phyloP scores from a whole-genome alignment of 169 alveolate genomes.

The Plasmodium sp. region DNA sequence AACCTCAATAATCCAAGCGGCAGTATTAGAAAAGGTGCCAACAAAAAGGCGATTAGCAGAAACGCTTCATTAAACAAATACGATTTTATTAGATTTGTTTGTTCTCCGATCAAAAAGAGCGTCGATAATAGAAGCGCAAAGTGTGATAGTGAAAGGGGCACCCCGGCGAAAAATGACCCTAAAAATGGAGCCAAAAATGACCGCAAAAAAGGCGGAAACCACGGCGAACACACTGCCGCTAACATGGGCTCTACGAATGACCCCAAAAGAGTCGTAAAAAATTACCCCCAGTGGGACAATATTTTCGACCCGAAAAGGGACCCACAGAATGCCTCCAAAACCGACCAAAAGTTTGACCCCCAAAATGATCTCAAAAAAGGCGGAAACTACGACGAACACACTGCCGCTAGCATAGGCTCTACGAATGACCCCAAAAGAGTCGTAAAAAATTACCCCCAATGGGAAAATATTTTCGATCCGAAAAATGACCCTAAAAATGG shows the following conservation, averaged over 20 bases:
- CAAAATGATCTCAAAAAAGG: too few species aligned
- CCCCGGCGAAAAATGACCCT: background rate
- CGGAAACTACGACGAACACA: too few species aligned
- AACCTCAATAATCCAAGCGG: background rate
- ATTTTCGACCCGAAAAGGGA: background rate
- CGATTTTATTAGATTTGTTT: constrained; percentile 62
- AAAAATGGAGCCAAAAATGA: background rate
- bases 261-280: background rate
- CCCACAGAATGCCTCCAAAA: too few species aligned
- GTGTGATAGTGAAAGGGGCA: background rate
- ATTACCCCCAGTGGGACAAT: background rate
- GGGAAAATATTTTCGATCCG: too few species aligned
- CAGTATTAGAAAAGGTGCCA: background rate
- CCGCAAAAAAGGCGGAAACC: background rate
- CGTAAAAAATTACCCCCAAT: too few species aligned
- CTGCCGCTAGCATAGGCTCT: too few species aligned
- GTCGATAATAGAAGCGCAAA: constrained; percentile 11
- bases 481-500: background rate
- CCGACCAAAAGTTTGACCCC: too few species aligned
- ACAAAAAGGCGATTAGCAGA: background rate
- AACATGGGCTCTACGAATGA: background rate
- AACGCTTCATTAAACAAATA: constrained; percentile 43
- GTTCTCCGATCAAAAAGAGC: constrained; percentile 50
- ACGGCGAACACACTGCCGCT: too few species aligned
- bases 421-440: too few species aligned